phyloP scores from a whole-genome alignment of 257 asterid species.

The Eucommia ulmoides region DNA sequence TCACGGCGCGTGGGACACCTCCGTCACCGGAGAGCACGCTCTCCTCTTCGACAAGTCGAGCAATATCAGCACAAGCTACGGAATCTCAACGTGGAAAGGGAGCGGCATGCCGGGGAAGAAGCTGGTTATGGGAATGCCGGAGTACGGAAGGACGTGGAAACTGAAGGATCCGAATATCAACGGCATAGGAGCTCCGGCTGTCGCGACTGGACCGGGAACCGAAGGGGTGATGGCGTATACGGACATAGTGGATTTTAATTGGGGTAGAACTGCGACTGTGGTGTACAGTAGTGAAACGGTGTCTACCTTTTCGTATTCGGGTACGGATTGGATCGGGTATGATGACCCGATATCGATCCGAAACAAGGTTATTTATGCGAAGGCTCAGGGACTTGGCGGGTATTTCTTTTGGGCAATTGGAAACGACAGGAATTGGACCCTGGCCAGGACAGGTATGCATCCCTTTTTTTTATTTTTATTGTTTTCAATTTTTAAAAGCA shows the following conservation, averaged over 20 bases:
- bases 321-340: conserved; percentile 51
- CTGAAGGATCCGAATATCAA: conserved; percentile 38
- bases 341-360: conserved; percentile 29
- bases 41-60: conserved; percentile 31
- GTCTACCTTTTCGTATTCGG: conserved; percentile 43
- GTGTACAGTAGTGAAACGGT: conserved; percentile 36
- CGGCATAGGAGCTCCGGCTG: conserved; percentile 49
- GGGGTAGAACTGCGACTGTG: conserved; percentile 24
- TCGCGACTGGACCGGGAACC: conserved; percentile 44
- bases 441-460: conserved; percentile 59
- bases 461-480: too few relatives aligned
- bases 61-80: conserved; percentile 46
- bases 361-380: conserved; percentile 35
- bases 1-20: conserved; percentile 43
- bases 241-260: conserved; percentile 27
- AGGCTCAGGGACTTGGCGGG: conserved; percentile 48
- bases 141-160: conserved; percentile 54
- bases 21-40: conserved; percentile 38
- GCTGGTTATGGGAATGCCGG: conserved; percentile 58
- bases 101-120: conserved; percentile 18
- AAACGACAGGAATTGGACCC: conserved; percentile 40
- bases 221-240: conserved; percentile 30
- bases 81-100: conserved; percentile 43
- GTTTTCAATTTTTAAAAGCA: too few relatives aligned
- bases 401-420: conserved; percentile 73